Evolutionary conservation across 257 asterid species (phyloP).

Genomic region (Mentha longifolia): DNA sequence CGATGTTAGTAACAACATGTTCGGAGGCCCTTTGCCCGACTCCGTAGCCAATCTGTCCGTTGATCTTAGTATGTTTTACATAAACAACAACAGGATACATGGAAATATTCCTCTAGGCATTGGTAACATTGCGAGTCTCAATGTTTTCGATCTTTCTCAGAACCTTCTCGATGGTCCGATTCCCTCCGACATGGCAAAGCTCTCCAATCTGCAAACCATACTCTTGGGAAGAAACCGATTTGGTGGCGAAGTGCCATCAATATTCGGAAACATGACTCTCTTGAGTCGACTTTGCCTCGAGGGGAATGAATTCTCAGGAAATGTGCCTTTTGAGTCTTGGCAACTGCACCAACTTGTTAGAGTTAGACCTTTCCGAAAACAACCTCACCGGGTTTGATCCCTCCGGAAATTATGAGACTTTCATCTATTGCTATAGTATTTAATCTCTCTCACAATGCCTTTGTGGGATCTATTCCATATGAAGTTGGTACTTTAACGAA

Average conservation of each 20-base stretch:
- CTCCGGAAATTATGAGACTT: conserved; percentile 27
- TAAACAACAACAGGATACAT: conserved; percentile 32
- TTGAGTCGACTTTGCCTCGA: background rate
- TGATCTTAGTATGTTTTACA: conserved; percentile 8
- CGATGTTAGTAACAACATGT: conserved; percentile 31
- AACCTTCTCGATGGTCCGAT: conserved; percentile 42
- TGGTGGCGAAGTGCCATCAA: conserved; percentile 14
- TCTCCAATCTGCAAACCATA: background rate
- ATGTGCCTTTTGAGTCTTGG: conserved; percentile 26
- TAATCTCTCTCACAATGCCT: conserved; percentile 27
- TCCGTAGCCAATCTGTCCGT: conserved; percentile 43
- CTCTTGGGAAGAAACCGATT: conserved; percentile 18
- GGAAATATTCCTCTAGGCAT: conserved; percentile 48
- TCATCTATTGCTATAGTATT: conserved; percentile 21
- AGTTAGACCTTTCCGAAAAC: conserved; percentile 26
- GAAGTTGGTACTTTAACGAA: conserved; percentile 31
- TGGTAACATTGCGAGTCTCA: conserved; percentile 5
- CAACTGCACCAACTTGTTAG: conserved; percentile 14
- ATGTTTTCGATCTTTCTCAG: background rate
- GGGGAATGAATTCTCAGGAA: conserved; percentile 29
- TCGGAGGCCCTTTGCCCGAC: conserved; percentile 47
- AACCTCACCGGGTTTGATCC: conserved; percentile 29
- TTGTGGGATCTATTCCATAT: conserved; percentile 21
- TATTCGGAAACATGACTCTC: conserved; percentile 27
- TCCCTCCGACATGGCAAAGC: conserved; percentile 25